Conservation (phyloP, 176 grass and related monocot genomes). For the Ampelocalamus luodianensis region DNA sequence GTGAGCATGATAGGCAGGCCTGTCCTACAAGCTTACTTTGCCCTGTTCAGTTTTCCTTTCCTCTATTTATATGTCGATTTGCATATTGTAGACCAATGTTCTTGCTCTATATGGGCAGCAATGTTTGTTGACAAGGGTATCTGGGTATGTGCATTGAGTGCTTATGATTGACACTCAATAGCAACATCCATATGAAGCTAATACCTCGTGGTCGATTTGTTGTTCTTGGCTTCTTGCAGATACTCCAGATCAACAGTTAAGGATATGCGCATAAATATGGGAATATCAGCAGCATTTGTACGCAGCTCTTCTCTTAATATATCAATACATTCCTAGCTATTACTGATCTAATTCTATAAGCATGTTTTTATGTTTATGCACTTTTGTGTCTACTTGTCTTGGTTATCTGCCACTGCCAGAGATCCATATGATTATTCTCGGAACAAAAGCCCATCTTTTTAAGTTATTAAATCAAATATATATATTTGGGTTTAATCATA, state of each 20-base stretch:
- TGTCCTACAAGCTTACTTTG: slow-evolving; percentile 3
- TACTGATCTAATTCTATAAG: slow-evolving; percentile 7
- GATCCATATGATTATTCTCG: neutral
- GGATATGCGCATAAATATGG: slow-evolving; percentile 91
- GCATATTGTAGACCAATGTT: neutral
- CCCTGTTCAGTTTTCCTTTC: slow-evolving; percentile 11
- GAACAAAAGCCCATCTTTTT: neutral
- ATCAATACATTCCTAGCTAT: slow-evolving; percentile 11
- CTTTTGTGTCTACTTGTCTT: slow-evolving; percentile 17
- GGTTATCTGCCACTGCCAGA: neutral
- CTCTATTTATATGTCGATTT: slow-evolving; percentile 24
- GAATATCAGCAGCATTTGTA: slow-evolving; percentile 87
- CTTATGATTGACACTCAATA: slow-evolving; percentile 4
- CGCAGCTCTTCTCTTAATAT: slow-evolving; percentile 36
- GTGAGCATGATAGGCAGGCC: neutral
- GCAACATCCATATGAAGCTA: slow-evolving; percentile 9
- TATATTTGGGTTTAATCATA: neutral
- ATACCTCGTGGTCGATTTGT: slow-evolving; percentile 30
- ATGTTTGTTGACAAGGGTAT: slow-evolving; percentile 19
- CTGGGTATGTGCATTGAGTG: slow-evolving; percentile 19
- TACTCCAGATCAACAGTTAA: slow-evolving; percentile 72
- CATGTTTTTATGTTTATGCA: slow-evolving; percentile 21
- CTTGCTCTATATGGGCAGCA: neutral
- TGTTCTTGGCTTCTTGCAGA: slow-evolving; percentile 54
- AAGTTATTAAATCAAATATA: slow-evolving; percentile 19